These are phyloP conservation scores for Allantophomopsis cytisporea DNA, from an alignment of 2,329 filamentous ascomycete genomes.

Conservation along the genomic window DNA sequence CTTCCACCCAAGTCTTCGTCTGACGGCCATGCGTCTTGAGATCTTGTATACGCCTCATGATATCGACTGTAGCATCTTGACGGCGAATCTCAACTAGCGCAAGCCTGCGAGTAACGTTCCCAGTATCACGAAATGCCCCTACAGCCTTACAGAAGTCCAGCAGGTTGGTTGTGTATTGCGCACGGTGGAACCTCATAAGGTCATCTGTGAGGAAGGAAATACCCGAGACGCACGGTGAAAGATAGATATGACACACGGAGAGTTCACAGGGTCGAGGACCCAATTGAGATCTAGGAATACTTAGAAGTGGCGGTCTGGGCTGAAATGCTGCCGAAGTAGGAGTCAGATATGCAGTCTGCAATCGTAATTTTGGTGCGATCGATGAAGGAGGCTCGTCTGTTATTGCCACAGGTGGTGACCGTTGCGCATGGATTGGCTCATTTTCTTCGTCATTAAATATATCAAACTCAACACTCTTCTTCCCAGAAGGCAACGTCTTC, in stretches of 20 bases:
- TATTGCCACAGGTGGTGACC: too few species aligned
- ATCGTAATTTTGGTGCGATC: neutral
- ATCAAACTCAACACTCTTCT: too few species aligned
- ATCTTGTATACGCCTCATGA: constrained; percentile 15
- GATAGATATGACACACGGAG: constrained; percentile 10
- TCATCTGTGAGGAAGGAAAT: constrained; percentile 7
- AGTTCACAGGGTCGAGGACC: constrained; percentile 5
- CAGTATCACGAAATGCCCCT: constrained; percentile 4
- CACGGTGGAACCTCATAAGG: constrained; percentile 11
- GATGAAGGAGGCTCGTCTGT: neutral
- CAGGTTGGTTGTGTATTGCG: constrained; percentile 4
- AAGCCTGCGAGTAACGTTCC: constrained; percentile 13
- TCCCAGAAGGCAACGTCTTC: too few species aligned
- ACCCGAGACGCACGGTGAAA: constrained; percentile 11
- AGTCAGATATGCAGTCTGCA: neutral
- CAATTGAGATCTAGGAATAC: constrained; percentile 4
- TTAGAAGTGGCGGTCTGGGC: neutral
- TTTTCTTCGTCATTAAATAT: too few species aligned
- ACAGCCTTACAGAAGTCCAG: constrained; percentile 2
- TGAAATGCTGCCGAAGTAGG: neutral
- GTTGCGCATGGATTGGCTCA: too few species aligned
- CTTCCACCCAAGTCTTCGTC: constrained; percentile 16
- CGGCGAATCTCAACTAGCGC: constrained; percentile 20
- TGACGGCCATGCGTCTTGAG: constrained; percentile 11
- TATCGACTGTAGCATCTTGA: constrained; percentile 13